Evolutionary conservation across 192 early-diverging fungal species (phyloP).

Genomic region (Backusella australiensis): DNA sequence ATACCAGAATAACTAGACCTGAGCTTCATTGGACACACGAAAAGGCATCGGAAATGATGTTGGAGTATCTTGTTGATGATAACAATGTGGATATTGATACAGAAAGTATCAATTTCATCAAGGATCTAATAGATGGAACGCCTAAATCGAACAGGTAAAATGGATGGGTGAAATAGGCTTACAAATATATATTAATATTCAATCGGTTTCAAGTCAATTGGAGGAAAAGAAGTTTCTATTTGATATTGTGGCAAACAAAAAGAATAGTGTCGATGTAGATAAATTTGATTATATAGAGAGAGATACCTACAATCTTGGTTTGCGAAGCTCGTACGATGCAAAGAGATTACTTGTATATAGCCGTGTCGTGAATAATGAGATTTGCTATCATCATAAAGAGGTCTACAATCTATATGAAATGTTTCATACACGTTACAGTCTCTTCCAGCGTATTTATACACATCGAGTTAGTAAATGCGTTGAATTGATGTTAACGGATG

Average conservation of each 20-base stretch:
- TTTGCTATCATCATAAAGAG: constrained; percentile 90
- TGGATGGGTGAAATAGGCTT: not conserved
- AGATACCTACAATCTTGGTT: constrained; percentile 79
- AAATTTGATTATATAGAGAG: constrained; percentile 83
- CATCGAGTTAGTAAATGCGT: constrained; percentile 80
- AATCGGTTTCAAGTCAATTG: constrained; percentile 14
- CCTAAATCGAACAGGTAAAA: constrained; percentile 42
- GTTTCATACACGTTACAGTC: constrained; percentile 77
- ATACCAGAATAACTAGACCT: constrained; percentile 22
- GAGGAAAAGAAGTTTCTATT: constrained; percentile 74
- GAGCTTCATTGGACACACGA: constrained; percentile 70
- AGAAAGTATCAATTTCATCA: constrained; percentile 62
- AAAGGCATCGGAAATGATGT: constrained; percentile 81
- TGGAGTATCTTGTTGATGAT: constrained; percentile 75
- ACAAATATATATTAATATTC: not conserved
- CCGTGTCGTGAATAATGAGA: constrained; percentile 85
- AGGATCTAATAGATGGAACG: constrained; percentile 69
- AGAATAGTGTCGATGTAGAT: constrained; percentile 93
- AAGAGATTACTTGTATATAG: constrained; percentile 74
- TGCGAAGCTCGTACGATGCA: constrained; percentile 50
- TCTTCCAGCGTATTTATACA: constrained; percentile 85
- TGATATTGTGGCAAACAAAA: constrained; percentile 96
- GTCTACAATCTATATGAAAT: constrained; percentile 85
- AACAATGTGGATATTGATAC: constrained; percentile 65
- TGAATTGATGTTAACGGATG: constrained; percentile 91